A percentile compares a stretch with the other conserved stretches of the same genome.
Evolutionary conservation across 2,329 filamentous ascomycete genomes (phyloP).

Genomic region (Xylariaceae sp.): DNA sequence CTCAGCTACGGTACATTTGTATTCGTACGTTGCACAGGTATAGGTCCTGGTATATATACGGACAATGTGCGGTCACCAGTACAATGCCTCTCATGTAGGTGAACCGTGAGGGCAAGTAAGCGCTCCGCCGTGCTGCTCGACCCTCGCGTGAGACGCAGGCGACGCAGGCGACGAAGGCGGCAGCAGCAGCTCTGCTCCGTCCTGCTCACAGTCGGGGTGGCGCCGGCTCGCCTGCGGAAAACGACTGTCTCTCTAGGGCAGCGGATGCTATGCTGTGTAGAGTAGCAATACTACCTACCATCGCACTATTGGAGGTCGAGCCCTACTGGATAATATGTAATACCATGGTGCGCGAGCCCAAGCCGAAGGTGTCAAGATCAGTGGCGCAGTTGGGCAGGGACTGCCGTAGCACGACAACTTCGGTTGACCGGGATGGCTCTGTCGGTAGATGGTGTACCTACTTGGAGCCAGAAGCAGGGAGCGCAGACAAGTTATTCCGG

Average conservation of each 20-base stretch:
- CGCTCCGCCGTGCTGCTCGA: background rate
- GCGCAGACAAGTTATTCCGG: background rate
- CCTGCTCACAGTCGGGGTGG: background rate
- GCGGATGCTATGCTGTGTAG: slow-evolving; percentile 3
- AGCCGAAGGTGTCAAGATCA: slow-evolving; percentile 18
- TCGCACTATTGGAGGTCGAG: slow-evolving; percentile 13
- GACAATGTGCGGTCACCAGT: background rate
- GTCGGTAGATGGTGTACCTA: background rate
- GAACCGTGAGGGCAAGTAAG: background rate
- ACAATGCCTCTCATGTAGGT: no score
- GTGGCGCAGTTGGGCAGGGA: slow-evolving; percentile 20
- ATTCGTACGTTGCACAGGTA: slow-evolving; percentile 11
- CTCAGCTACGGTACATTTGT: background rate
- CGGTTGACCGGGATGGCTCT: slow-evolving; percentile 12
- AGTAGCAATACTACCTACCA: background rate
- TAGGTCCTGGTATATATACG: background rate
- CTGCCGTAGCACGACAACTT: slow-evolving; percentile 6
- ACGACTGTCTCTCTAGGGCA: slow-evolving; percentile 1
- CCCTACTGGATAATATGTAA: slow-evolving; percentile 10
- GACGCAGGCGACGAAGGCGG: background rate
- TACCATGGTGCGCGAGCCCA: slow-evolving; percentile 16
- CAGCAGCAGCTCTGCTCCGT: background rate
- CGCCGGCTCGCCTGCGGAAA: background rate
- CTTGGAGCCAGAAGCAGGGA: background rate
- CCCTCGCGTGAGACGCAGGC: background rate